phyloP scores from a whole-genome alignment of 169 alveolate species.

The Neospora caninum region DNA sequence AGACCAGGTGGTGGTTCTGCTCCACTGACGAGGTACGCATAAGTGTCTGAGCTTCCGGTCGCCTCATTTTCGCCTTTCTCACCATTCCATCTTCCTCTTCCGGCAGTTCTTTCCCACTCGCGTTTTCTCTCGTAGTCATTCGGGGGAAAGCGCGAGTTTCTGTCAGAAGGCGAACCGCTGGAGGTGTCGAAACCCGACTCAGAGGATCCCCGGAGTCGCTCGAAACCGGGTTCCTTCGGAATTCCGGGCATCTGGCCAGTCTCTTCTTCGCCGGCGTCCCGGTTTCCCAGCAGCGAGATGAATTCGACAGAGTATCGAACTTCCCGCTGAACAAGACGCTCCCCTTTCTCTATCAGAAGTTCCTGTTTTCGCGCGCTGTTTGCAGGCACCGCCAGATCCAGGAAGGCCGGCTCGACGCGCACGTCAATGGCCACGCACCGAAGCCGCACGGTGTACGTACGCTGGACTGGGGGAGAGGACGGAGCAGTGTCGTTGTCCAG shows the following conservation, averaged over 20 bases:
- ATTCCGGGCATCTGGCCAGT: background rate
- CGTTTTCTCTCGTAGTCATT: too few species aligned
- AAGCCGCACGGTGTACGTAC: background rate
- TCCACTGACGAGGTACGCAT: background rate
- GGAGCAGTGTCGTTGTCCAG: background rate
- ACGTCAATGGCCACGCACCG: slow-evolving; percentile 21
- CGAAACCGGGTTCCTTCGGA: background rate
- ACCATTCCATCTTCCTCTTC: too few species aligned
- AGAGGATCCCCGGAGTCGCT: too few species aligned
- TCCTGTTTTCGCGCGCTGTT: background rate
- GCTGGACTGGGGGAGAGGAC: background rate
- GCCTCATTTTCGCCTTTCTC: too few species aligned
- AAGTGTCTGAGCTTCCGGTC: background rate
- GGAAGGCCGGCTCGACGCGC: background rate
- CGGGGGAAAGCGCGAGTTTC: background rate
- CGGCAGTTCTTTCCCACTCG: too few species aligned
- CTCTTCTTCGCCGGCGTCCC: too few species aligned
- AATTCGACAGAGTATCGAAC: slow-evolving; percentile 13
- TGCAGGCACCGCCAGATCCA: background rate
- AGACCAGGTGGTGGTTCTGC: background rate
- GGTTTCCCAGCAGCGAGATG: background rate
- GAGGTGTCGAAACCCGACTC: background rate
- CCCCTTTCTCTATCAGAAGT: background rate
- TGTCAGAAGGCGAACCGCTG: background rate
- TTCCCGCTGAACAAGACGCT: background rate